Percentiles rank a stretch among this genome's conserved stretches.
Evolutionary conservation across 164 flowering plant genomes (phyloP).

Genomic region (Liquidambar formosana): DNA sequence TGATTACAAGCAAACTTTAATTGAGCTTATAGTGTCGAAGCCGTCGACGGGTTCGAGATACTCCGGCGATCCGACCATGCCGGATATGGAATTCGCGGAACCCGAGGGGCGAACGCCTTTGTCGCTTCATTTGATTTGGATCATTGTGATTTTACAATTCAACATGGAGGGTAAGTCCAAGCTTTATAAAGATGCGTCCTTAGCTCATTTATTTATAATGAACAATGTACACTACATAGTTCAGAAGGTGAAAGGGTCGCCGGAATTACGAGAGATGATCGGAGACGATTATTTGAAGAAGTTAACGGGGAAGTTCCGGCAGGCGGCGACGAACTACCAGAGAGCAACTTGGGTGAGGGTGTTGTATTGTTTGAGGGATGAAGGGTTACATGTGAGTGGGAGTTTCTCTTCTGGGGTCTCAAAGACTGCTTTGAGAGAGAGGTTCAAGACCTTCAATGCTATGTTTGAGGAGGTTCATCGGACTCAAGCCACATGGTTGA

Average conservation of each 20-base stretch:
- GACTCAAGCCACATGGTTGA: slow-evolving; percentile 68
- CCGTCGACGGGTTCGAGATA: slow-evolving; percentile 59
- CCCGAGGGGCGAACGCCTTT: slow-evolving; percentile 52
- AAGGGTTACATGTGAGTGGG: slow-evolving; percentile 77
- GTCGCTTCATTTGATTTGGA: slow-evolving; percentile 81
- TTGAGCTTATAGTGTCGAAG: slow-evolving; percentile 62
- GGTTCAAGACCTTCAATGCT: slow-evolving; percentile 83
- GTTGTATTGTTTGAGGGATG: slow-evolving; percentile 75
- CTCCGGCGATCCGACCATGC: slow-evolving; percentile 49
- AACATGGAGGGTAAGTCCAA: slow-evolving; percentile 83
- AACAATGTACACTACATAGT: slow-evolving; percentile 87
- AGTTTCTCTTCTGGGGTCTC: slow-evolving; percentile 85
- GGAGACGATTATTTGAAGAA: slow-evolving; percentile 70
- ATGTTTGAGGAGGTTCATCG: slow-evolving; percentile 79
- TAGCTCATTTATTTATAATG: slow-evolving; percentile 77
- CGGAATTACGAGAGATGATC: slow-evolving; percentile 75
- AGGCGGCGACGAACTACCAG: slow-evolving; percentile 67
- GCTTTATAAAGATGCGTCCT: slow-evolving; percentile 65
- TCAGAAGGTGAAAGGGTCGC: slow-evolving; percentile 71
- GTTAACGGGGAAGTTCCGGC: slow-evolving; percentile 58
- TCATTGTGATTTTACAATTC: slow-evolving; percentile 59
- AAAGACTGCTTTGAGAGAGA: slow-evolving; percentile 66
- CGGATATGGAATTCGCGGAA: slow-evolving; percentile 64
- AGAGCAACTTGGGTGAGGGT: slow-evolving; percentile 76
- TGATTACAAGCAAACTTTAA: slow-evolving; percentile 69